phyloP scores from a whole-genome alignment of 371 early-diverging fungal genomes.

The Mortierella sp. region DNA sequence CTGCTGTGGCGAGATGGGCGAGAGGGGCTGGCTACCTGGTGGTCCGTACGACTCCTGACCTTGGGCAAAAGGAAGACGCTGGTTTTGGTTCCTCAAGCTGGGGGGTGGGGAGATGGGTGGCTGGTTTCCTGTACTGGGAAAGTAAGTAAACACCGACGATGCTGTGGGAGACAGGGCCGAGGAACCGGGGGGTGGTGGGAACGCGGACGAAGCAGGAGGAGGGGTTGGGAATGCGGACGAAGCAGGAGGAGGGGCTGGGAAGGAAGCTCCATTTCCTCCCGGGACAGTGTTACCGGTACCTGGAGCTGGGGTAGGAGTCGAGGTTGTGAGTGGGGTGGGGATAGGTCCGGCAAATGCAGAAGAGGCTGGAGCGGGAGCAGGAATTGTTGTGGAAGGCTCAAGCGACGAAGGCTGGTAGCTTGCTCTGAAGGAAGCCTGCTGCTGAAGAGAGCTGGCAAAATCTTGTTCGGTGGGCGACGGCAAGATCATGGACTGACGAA shows the following conservation, averaged over 20 bases:
- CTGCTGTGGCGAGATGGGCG: slow-evolving; percentile 30
- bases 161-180: slow-evolving; percentile 17
- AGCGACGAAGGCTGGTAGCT: slow-evolving; percentile 32
- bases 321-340: slow-evolving; percentile 19
- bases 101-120: slow-evolving; percentile 55
- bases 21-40: slow-evolving; percentile 23
- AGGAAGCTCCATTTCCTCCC: neutral
- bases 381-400: neutral
- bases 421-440: slow-evolving; percentile 40
- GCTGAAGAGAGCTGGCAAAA: slow-evolving; percentile 42
- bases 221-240: neutral
- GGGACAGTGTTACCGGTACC: neutral
- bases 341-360: neutral
- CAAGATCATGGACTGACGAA: slow-evolving; percentile 43
- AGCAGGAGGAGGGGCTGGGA: neutral
- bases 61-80: slow-evolving; percentile 16
- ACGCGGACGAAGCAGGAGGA: slow-evolving; percentile 8
- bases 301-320: neutral
- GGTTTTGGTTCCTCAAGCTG: slow-evolving; percentile 24
- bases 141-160: slow-evolving; percentile 33
- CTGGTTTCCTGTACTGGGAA: slow-evolving; percentile 48
- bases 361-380: neutral
- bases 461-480: slow-evolving; percentile 54
- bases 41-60: slow-evolving; percentile 9
- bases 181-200: slow-evolving; percentile 50